Base-by-base conservation (phyloP, 495 filamentous ascomycete species). In the Penicillium cinerascens region DNA sequence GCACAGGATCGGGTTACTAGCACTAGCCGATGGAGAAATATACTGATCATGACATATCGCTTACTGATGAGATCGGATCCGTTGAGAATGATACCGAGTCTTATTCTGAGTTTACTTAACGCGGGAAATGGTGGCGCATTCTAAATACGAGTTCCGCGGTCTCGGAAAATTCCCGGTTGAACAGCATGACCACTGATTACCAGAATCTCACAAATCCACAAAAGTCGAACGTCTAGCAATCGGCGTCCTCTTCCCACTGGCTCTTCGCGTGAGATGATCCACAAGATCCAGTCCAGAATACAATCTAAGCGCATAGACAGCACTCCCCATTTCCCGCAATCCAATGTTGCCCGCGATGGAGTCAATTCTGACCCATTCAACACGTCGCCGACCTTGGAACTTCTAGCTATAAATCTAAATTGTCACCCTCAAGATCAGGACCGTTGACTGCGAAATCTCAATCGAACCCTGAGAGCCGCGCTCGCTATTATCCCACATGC, bases 401-500 rank as follows among this genome's bases (percentile, higher is more conserved):
- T 1, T 20, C 42, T 23, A 8, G 41, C 8, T 13, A 36, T 46
- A 38, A 36, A 58, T 46, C 26, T 50, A 58, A 50, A 52, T 35
- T n/a, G 4, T 38, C 21, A 2, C 17, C 42, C 13, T 47, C 39
- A 7, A 15, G 20, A 41, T 36, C n/a, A n/a, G 8, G 6, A 43
- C 22, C 22, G 15, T 25, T 18, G 18, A 18, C 21, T 25, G 6
- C 4, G 11, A 22, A 43, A 9, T 43, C 41, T 5, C 41, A 11
- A 22, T 11, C 13, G 15, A 26, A 10, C 18, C 5, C 17, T 25
- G 2, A 25, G 41, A 22, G 41, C 41, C 0, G 15, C 7, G 29
- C 29, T 39, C 5, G 37, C 37, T 13, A 39, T 38, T 38, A 18
- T 13, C 39, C 36, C 39, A 15, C 17, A 78, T 78, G 75, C 75